A percentile compares a stretch with the other conserved stretches of the same genome.
phyloP scores from a whole-genome alignment of 495 filamentous ascomycete genomes.

The Bacidia rubella region DNA sequence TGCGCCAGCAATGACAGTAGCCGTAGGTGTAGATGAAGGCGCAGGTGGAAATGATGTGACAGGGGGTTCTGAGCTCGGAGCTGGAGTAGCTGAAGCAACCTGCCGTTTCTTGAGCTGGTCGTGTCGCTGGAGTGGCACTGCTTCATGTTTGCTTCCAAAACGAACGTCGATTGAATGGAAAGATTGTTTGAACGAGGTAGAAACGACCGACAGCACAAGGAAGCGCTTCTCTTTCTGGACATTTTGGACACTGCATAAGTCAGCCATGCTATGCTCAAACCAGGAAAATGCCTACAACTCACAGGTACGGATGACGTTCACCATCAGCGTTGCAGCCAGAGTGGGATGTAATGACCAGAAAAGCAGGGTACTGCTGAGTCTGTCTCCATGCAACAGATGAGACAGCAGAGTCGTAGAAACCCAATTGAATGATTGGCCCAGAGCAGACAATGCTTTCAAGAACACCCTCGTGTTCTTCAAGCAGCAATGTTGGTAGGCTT shows the following conservation, averaged over 20 bases:
- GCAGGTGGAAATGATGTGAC: slow-evolving; percentile 2
- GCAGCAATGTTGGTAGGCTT: slow-evolving; percentile 16
- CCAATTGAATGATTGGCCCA: slow-evolving; percentile 11
- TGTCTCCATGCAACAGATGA: slow-evolving; percentile 1
- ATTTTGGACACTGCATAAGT: background rate
- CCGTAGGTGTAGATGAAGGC: slow-evolving; percentile 8
- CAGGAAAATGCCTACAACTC: slow-evolving; percentile 1
- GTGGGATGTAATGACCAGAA: slow-evolving; percentile 23
- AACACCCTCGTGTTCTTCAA: slow-evolving; percentile 21
- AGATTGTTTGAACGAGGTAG: slow-evolving; percentile 11
- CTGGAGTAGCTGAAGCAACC: slow-evolving; percentile 1
- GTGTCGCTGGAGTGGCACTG: background rate
- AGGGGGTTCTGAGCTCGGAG: background rate
- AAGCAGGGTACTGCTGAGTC: slow-evolving; percentile 3
- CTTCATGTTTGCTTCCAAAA: slow-evolving; percentile 13
- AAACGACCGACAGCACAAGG: slow-evolving; percentile 7
- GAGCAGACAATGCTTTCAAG: slow-evolving; percentile 17
- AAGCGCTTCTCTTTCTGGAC: background rate
- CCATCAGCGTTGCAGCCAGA: slow-evolving; percentile 21
- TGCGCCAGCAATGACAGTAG: slow-evolving; percentile 1
- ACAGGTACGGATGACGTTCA: slow-evolving; percentile 20
- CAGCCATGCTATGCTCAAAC: background rate
- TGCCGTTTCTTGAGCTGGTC: slow-evolving; percentile 6
- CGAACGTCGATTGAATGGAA: slow-evolving; percentile 15
- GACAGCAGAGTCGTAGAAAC: slow-evolving; percentile 7